Evolutionary conservation across 2,329 filamentous ascomycete genomes (phyloP).

Genomic region (Erysiphe pulchra): DNA sequence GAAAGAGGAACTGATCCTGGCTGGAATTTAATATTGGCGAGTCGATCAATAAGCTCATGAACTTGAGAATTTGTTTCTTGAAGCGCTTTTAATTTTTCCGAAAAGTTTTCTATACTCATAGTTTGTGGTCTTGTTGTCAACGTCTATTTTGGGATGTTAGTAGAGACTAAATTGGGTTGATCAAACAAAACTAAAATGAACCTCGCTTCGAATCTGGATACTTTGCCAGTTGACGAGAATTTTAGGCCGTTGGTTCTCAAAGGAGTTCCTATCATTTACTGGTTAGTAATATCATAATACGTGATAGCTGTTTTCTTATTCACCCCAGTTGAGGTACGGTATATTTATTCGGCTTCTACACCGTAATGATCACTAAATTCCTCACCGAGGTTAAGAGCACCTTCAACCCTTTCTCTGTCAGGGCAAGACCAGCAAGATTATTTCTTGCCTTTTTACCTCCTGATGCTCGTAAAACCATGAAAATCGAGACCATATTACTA

Average conservation of each 20-base stretch:
- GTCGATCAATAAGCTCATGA: conserved; percentile 29
- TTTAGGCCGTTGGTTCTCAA: too few relatives aligned
- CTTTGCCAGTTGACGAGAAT: too few relatives aligned
- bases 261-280: too few relatives aligned
- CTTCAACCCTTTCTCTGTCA: conserved; percentile 76
- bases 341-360: too few relatives aligned
- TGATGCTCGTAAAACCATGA: conserved; percentile 50
- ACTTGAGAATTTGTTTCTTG: conserved; percentile 36
- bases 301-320: too few relatives aligned
- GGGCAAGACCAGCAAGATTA: conserved; percentile 59
- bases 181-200: neutral
- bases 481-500: conserved; percentile 53
- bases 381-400: conserved; percentile 61
- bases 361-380: conserved; percentile 58
- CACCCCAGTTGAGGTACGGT: too few relatives aligned
- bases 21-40: conserved; percentile 30
- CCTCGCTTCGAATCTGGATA: too few relatives aligned
- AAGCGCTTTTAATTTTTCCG: conserved; percentile 15
- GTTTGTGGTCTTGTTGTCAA: neutral
- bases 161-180: too few relatives aligned
- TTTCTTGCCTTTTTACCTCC: conserved; percentile 72
- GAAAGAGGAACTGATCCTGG: conserved; percentile 27
- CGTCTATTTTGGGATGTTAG: neutral
- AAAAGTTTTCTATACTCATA: neutral
- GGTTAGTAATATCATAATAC: too few relatives aligned